Conservation (phyloP, 371 early-diverging fungal species). For the Rhizopus arrhizus region DNA sequence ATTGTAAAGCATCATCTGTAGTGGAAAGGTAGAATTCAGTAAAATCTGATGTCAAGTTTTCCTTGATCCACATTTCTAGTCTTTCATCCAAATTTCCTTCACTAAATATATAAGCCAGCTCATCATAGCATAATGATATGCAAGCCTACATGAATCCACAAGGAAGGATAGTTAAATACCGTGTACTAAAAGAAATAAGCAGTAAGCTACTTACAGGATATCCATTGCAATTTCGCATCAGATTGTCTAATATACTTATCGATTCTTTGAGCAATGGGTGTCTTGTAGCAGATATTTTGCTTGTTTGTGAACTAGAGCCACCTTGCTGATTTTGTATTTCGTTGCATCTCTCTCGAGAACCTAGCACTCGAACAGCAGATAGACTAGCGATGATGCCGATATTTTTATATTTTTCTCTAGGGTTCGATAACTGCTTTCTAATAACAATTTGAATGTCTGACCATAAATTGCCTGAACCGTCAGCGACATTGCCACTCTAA, state of each 20-base stretch:
- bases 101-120: slow-evolving; percentile 65
- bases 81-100: slow-evolving; percentile 54
- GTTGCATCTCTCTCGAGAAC: slow-evolving; percentile 39
- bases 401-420: slow-evolving; percentile 68
- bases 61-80: slow-evolving; percentile 70
- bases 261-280: slow-evolving; percentile 54
- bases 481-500: slow-evolving; percentile 24
- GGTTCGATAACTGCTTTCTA: slow-evolving; percentile 80
- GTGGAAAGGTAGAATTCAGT: slow-evolving; percentile 63
- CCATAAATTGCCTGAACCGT: slow-evolving; percentile 45
- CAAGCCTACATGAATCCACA: slow-evolving; percentile 47
- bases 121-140: slow-evolving; percentile 73
- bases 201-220: slow-evolving; percentile 47
- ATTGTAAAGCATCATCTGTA: slow-evolving; percentile 33
- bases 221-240: slow-evolving; percentile 45
- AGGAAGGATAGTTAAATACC: not conserved
- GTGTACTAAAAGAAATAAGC: not conserved
- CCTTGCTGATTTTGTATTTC: slow-evolving; percentile 9
- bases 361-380: slow-evolving; percentile 70
- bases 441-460: slow-evolving; percentile 77
- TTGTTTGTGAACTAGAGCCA: slow-evolving; percentile 25
- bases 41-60: slow-evolving; percentile 67
- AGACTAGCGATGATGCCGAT: slow-evolving; percentile 79
- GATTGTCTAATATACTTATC: slow-evolving; percentile 47
- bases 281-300: slow-evolving; percentile 14